Percentiles rank a stretch among this genome's conserved stretches.
These are phyloP conservation scores for Brasilioporus rufonigricans DNA, from an alignment of 768 basidiomycete genomes.

Conservation along the genomic window DNA sequence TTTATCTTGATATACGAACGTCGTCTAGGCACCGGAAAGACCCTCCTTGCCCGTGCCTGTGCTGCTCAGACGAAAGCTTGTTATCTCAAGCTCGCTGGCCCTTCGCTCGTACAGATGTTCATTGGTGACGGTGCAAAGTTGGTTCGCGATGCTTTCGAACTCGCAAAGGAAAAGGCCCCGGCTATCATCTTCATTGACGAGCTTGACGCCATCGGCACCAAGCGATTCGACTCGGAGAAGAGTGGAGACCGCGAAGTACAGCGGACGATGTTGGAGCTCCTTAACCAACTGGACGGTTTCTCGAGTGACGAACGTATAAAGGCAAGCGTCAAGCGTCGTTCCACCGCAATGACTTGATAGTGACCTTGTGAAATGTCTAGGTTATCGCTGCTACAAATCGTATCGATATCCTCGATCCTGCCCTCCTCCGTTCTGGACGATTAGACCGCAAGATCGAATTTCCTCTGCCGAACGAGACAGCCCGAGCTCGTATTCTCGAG, in stretches of 20 bases:
- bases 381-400: conserved; percentile 99
- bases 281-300: conserved; percentile 98
- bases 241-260: conserved; percentile 99
- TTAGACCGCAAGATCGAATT: conserved; percentile 99
- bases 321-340: conserved; percentile 39
- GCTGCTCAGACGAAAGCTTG: conserved; percentile 98
- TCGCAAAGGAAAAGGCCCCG: conserved; percentile 97
- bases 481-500: conserved; percentile 93
- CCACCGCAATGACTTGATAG: background rate
- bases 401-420: conserved; percentile 97
- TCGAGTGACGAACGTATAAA: conserved; percentile 97
- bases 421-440: conserved; percentile 96
- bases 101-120: conserved; percentile 99
- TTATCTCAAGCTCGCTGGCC: conserved; percentile 96
- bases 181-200: conserved; percentile 99
- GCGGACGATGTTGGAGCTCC: conserved; percentile 97
- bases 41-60: conserved; percentile 94
- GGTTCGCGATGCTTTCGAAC: conserved; percentile 95
- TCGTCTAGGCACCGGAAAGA: conserved; percentile 86
- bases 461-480: conserved; percentile 92
- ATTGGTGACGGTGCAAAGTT: conserved; percentile 99
- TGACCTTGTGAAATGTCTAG: conserved; percentile 39
- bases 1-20: background rate
- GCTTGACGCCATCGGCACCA: conserved; percentile 97
- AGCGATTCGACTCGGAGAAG: conserved; percentile 98